Evolutionary conservation across 2,329 filamentous ascomycete genomes (phyloP).

Genomic region (Magnaporthiopsis poae): DNA sequence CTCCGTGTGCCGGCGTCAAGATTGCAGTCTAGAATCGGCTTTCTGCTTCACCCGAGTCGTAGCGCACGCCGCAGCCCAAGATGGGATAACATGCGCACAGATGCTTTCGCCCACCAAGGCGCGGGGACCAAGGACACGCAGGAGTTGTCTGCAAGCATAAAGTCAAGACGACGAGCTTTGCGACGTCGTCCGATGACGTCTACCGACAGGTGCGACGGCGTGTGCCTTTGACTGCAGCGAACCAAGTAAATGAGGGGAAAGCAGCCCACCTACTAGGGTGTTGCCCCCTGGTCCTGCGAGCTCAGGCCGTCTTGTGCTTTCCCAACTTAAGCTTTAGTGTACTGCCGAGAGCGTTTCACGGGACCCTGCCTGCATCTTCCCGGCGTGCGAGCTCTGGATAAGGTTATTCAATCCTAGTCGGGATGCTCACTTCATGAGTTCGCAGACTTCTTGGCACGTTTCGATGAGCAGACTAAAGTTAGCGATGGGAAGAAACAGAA

Average conservation of each 20-base stretch:
- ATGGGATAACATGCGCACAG: not conserved
- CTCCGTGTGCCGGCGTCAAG: not conserved
- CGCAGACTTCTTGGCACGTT: not conserved
- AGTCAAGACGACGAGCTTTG: not conserved
- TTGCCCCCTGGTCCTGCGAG: not conserved
- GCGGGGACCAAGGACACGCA: not conserved
- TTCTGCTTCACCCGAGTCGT: not conserved
- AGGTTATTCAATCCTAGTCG: not conserved
- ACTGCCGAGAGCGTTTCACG: not conserved
- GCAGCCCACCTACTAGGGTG: too few species aligned
- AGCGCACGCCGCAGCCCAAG: not conserved
- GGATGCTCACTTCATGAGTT: not conserved
- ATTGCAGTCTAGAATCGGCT: not conserved
- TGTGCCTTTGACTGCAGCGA: too few species aligned
- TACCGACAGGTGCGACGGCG: not conserved
- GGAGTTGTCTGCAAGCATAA: not conserved
- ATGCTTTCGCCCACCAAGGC: not conserved
- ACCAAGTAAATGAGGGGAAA: too few species aligned
- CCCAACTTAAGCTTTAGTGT: not conserved
- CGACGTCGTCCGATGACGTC: not conserved
- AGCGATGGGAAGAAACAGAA: not conserved
- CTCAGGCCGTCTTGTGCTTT: not conserved
- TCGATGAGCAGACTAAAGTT: not conserved
- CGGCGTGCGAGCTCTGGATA: not conserved
- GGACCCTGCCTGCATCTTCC: not conserved